These are phyloP conservation scores for Trichoderma atroviride DNA, from an alignment of 2,329 filamentous ascomycete genomes.

Conservation along the genomic window DNA sequence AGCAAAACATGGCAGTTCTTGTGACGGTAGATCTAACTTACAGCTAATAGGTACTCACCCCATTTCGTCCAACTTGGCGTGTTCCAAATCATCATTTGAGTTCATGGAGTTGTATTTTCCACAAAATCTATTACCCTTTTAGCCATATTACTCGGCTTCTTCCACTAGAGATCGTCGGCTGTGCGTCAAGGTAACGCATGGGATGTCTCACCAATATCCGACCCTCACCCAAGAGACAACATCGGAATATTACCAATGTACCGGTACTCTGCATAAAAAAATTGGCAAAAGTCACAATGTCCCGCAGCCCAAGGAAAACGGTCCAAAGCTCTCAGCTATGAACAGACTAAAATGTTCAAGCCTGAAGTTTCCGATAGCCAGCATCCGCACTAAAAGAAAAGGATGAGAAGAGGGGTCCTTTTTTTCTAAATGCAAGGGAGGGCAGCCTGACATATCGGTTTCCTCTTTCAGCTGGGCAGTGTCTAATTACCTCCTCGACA, in stretches of 20 bases:
- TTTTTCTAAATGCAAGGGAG: slow-evolving; percentile 10
- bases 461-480: slow-evolving; percentile 4
- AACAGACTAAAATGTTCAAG: background rate
- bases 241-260: background rate
- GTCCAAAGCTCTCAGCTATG: background rate
- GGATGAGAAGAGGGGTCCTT: background rate
- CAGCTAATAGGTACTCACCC: background rate
- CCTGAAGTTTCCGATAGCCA: background rate
- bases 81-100: background rate
- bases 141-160: background rate
- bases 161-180: background rate
- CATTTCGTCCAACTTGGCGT: background rate
- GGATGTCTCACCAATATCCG: slow-evolving; percentile 1
- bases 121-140: background rate
- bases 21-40: background rate
- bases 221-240: background rate
- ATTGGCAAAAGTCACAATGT: background rate
- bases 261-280: background rate
- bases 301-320: background rate
- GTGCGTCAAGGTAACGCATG: background rate
- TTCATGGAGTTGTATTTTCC: background rate
- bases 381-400: background rate
- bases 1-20: no score
- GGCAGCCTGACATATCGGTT: background rate
- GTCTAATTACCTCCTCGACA: slow-evolving; percentile 3